A percentile compares a stretch with the other conserved stretches of the same genome.
Evolutionary conservation across 1,284 basidiomycete genomes (phyloP).

Genomic region (Ustilago bromivora): DNA sequence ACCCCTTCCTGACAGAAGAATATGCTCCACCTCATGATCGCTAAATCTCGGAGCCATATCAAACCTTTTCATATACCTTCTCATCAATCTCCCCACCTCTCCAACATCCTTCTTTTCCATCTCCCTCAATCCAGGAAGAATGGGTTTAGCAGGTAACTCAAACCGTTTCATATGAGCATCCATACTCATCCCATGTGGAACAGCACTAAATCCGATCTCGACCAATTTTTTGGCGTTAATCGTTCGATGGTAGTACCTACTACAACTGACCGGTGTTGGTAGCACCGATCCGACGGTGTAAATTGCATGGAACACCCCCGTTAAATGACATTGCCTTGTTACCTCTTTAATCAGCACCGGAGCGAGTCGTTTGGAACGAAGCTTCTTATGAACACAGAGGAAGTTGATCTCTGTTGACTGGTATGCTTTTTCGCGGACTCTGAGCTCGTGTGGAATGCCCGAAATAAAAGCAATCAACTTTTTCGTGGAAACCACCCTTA

Average conservation of each 20-base stretch:
- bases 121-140: conserved; percentile 77
- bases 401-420: conserved; percentile 88
- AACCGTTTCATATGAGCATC: conserved; percentile 58
- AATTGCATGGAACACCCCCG: conserved; percentile 94
- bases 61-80: conserved; percentile 86
- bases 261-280: conserved; percentile 64
- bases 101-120: conserved; percentile 85
- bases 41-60: conserved; percentile 83
- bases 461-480: conserved; percentile 98
- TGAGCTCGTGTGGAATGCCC: conserved; percentile 78
- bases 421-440: conserved; percentile 59
- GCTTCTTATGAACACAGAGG: conserved; percentile 96
- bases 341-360: conserved; percentile 99
- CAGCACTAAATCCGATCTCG: conserved; percentile 87
- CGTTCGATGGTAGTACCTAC: conserved; percentile 89
- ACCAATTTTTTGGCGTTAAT: conserved; percentile 92
- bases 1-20: conserved; percentile 87
- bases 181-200: conserved; percentile 61
- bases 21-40: conserved; percentile 85
- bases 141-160: conserved; percentile 42
- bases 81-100: conserved; percentile 80
- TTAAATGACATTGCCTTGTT: conserved; percentile 89
- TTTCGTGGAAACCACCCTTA: conserved; percentile 82
- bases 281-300: conserved; percentile 78
- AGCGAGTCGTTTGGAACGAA: conserved; percentile 92